Evolutionary conservation across 1,284 basidiomycete genomes (phyloP).

Genomic region (Leccinum griseonigrum): DNA sequence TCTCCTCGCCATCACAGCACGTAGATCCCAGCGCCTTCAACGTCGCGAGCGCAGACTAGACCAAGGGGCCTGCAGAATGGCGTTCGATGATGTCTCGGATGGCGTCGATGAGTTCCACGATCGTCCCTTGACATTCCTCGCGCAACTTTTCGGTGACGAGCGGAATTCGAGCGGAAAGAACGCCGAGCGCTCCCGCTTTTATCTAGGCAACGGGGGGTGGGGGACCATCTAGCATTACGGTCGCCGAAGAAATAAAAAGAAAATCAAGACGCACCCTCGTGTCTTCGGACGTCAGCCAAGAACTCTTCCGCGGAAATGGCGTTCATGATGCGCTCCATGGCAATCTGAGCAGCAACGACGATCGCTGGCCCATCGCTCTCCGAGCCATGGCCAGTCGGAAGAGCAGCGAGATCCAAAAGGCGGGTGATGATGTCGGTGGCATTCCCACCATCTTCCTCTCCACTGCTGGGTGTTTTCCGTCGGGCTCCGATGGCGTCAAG

Average conservation of each 20-base stretch:
- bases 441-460: constrained; percentile 27
- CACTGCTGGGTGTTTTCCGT: constrained; percentile 32
- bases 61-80: constrained; percentile 39
- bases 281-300: constrained; percentile 49
- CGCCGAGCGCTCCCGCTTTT: constrained; percentile 58
- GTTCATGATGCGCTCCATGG: constrained; percentile 49
- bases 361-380: constrained; percentile 40
- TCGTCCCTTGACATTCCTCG: constrained; percentile 44
- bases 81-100: constrained; percentile 49
- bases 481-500: constrained; percentile 40
- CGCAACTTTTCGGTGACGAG: constrained; percentile 62
- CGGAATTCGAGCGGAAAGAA: constrained; percentile 65
- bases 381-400: constrained; percentile 6
- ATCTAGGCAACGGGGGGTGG: constrained; percentile 39
- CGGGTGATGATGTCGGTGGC: constrained; percentile 30
- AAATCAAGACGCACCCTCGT: constrained; percentile 37
- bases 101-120: constrained; percentile 51
- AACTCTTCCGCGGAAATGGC: constrained; percentile 71
- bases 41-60: constrained; percentile 53
- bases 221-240: background rate
- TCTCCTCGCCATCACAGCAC: constrained; percentile 64
- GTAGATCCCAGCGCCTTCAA: constrained; percentile 59
- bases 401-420: constrained; percentile 28
- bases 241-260: background rate
- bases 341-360: constrained; percentile 43